Percentiles rank a stretch among this genome's conserved stretches.
These are phyloP conservation scores for Kodamaea nitidulidarum DNA, from an alignment of 805 yeast genomes.

Conservation along the genomic window DNA sequence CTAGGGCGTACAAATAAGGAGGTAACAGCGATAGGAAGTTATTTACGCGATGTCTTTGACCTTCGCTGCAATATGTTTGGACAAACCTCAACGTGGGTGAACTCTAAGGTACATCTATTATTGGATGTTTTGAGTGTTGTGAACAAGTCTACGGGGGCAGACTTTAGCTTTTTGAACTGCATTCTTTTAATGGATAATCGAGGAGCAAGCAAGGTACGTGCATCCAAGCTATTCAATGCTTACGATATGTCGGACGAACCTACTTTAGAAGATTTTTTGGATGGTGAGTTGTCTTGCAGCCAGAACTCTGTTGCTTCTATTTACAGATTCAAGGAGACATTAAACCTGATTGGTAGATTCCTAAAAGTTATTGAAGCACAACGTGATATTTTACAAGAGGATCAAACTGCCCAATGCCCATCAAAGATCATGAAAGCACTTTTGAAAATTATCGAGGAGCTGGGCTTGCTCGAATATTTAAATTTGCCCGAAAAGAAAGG, in stretches of 20 bases:
- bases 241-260: slow-evolving; percentile 9
- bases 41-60: slow-evolving; percentile 35
- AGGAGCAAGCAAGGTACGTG: slow-evolving; percentile 19
- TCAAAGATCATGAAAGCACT: slow-evolving; percentile 31
- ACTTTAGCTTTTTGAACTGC: slow-evolving; percentile 28
- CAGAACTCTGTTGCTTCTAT: background rate
- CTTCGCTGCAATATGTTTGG: slow-evolving; percentile 42
- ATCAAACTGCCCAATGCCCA: slow-evolving; percentile 23
- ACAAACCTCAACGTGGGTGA: slow-evolving; percentile 50
- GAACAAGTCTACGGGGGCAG: slow-evolving; percentile 28
- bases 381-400: background rate
- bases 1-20: slow-evolving; percentile 52
- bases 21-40: slow-evolving; percentile 32
- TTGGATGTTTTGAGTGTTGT: slow-evolving; percentile 47
- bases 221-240: slow-evolving; percentile 25
- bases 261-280: slow-evolving; percentile 1
- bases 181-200: slow-evolving; percentile 24
- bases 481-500: slow-evolving; percentile 10
- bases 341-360: background rate
- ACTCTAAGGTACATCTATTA: slow-evolving; percentile 39
- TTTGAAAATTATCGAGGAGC: slow-evolving; percentile 25
- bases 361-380: background rate
- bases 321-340: slow-evolving; percentile 3
- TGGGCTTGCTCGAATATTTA: slow-evolving; percentile 31
- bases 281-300: background rate